A percentile compares a stretch with the other conserved stretches of the same genome.
These are phyloP conservation scores for Nelumbo lutea DNA, from an alignment of 164 flowering plant species.

Conservation along the genomic window DNA sequence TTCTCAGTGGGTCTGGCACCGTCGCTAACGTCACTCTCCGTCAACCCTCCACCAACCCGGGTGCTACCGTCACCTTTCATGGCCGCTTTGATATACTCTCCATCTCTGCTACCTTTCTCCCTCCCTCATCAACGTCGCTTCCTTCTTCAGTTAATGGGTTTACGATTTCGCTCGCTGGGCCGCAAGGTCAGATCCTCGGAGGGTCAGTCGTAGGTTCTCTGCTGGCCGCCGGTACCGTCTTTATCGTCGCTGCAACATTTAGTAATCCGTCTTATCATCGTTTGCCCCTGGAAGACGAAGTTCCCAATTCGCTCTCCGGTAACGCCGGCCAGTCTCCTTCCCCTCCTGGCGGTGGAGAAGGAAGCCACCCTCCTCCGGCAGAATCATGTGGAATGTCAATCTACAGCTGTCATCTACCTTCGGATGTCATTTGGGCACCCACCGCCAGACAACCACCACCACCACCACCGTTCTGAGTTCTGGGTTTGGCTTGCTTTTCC, in stretches of 20 bases:
- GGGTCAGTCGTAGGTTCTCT: conserved; percentile 56
- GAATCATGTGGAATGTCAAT: conserved; percentile 40
- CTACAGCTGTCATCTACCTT: conserved; percentile 43
- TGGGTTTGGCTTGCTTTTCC: background rate
- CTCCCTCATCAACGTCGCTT: conserved; percentile 21
- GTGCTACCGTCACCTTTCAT: conserved; percentile 57
- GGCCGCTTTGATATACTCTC: conserved; percentile 75
- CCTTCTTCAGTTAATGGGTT: conserved; percentile 24
- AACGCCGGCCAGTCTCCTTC: conserved; percentile 24
- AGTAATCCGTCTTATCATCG: conserved; percentile 47
- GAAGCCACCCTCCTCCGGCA: conserved; percentile 21
- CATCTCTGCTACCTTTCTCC: conserved; percentile 53
- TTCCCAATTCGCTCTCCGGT: conserved; percentile 10
- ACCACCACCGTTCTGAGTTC: conserved; percentile 28
- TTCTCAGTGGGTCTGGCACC: conserved; percentile 56
- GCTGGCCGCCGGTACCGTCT: conserved; percentile 49
- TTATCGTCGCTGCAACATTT: conserved; percentile 48
- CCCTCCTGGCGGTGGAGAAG: conserved; percentile 21
- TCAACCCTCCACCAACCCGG: conserved; percentile 51
- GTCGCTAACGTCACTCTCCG: conserved; percentile 69
- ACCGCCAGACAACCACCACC: conserved; percentile 42
- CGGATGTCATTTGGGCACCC: conserved; percentile 70
- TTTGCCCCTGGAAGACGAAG: conserved; percentile 36
- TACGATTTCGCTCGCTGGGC: conserved; percentile 55
- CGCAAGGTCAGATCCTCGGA: conserved; percentile 74